Evolutionary conservation across 73 alveolate genomes (phyloP).

Genomic region (Paramecium tetraurelia): DNA sequence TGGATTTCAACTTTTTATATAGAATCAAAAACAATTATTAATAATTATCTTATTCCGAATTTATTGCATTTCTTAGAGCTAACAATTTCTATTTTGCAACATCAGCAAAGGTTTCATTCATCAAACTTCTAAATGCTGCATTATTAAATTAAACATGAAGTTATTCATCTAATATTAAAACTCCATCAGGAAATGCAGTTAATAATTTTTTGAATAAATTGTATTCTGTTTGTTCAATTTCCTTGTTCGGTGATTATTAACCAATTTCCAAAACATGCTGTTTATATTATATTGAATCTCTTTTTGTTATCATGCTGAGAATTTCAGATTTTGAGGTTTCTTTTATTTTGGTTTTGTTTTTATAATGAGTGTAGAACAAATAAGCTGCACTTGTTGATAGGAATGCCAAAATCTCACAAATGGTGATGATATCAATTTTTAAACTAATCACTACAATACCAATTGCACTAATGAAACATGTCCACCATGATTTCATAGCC

Average conservation of each 20-base stretch:
- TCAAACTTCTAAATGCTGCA: not conserved
- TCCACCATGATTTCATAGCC: constrained; percentile 39
- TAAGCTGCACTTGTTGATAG: not conserved
- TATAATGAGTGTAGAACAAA: not conserved
- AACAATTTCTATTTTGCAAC: not conserved
- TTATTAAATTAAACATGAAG: not conserved
- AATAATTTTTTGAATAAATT: not conserved
- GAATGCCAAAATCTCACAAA: not conserved
- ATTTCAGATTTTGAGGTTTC: not conserved
- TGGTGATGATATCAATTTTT: not conserved
- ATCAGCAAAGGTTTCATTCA: not conserved
- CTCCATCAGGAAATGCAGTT: constrained; percentile 46
- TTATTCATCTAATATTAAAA: not conserved
- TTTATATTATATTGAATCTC: not conserved
- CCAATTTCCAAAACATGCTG: not conserved
- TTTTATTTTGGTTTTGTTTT: not conserved
- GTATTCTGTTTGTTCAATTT: not conserved
- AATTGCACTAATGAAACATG: not conserved
- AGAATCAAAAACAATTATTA: not conserved
- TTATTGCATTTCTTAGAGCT: not conserved
- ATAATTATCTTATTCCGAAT: not conserved
- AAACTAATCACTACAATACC: not conserved
- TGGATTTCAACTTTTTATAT: constrained; percentile 13
- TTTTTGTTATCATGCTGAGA: not conserved
- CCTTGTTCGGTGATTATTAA: not conserved